These are phyloP conservation scores for Physaria fendleri DNA, from an alignment of 345 rosid genomes.

Conservation along the genomic window DNA sequence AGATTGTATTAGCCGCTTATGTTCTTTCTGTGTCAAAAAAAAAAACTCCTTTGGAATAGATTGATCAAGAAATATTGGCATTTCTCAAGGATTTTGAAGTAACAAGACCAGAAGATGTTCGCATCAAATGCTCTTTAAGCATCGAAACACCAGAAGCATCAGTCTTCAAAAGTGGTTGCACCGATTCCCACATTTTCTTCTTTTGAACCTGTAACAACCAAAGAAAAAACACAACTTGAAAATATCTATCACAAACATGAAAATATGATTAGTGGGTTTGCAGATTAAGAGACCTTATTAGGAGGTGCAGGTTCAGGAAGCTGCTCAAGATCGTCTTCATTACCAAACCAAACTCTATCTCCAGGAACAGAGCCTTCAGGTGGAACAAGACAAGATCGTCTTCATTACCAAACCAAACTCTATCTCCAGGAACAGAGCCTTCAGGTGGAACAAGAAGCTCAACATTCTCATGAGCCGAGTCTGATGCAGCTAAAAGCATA, in stretches of 20 bases:
- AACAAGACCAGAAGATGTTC: slow-evolving; percentile 62
- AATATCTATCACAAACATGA: background rate
- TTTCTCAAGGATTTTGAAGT: slow-evolving; percentile 45
- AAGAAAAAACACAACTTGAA: background rate
- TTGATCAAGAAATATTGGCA: slow-evolving; percentile 73
- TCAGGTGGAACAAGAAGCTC: slow-evolving; percentile 81
- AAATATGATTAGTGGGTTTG: background rate
- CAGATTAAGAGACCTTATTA: slow-evolving; percentile 52
- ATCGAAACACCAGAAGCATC: slow-evolving; percentile 48
- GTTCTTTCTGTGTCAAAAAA: slow-evolving; percentile 8
- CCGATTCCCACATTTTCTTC: slow-evolving; percentile 85
- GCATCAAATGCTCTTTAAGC: slow-evolving; percentile 61
- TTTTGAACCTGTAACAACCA: slow-evolving; percentile 60
- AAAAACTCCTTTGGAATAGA: background rate
- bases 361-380: slow-evolving; percentile 70
- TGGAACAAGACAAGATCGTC: slow-evolving; percentile 62
- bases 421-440: slow-evolving; percentile 65
- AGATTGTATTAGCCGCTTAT: background rate
- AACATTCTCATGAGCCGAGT: slow-evolving; percentile 63
- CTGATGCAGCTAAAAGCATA: slow-evolving; percentile 89
- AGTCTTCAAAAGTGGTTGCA: slow-evolving; percentile 84
- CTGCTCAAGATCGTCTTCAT: slow-evolving; percentile 39
- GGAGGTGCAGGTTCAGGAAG: slow-evolving; percentile 64
- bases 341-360: slow-evolving; percentile 84
- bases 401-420: slow-evolving; percentile 75